Evolutionary conservation across 31 red algal species (phyloP).

Genomic region (Odonthalia washingtoniensis): DNA sequence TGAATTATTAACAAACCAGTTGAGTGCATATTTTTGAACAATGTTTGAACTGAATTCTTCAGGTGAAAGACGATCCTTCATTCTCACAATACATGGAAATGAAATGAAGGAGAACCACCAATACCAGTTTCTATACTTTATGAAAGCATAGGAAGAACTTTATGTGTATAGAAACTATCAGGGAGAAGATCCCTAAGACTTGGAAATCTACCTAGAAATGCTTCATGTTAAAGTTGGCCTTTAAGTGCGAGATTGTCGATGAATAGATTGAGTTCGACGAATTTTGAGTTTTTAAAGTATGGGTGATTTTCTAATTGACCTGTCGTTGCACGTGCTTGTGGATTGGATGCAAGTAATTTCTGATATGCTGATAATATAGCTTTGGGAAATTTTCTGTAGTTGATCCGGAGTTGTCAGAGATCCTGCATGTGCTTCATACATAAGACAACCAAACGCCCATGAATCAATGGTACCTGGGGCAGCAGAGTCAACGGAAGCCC

Average conservation of each 20-base stretch:
- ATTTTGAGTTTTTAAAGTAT: constrained; percentile 72
- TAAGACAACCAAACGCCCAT: constrained; percentile 96
- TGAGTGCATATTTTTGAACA: constrained; percentile 70
- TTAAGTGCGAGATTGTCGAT: constrained; percentile 89
- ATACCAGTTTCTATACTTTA: constrained; percentile 62
- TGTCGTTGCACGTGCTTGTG: constrained; percentile 57
- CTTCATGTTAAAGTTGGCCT: constrained; percentile 77
- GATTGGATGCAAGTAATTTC: constrained; percentile 81
- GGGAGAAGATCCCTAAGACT: constrained; percentile 74
- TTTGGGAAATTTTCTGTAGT: constrained; percentile 74
- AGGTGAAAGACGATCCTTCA: constrained; percentile 61
- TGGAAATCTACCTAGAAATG: constrained; percentile 76
- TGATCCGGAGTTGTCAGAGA: constrained; percentile 76
- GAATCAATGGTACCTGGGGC: constrained; percentile 82
- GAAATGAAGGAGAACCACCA: constrained; percentile 48
- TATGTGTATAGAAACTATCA: constrained; percentile 84
- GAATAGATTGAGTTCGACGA: constrained; percentile 90
- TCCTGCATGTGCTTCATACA: constrained; percentile 86
- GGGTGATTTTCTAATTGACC: constrained; percentile 77
- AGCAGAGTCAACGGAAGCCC: constrained; percentile 60
- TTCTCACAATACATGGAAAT: constrained; percentile 74
- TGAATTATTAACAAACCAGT: constrained; percentile 64
- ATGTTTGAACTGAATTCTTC: constrained; percentile 64
- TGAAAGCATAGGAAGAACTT: constrained; percentile 85
- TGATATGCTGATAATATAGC: constrained; percentile 86